Evolutionary conservation across 1,284 basidiomycete species (phyloP).

Genomic region (Meripilus lineatus): DNA sequence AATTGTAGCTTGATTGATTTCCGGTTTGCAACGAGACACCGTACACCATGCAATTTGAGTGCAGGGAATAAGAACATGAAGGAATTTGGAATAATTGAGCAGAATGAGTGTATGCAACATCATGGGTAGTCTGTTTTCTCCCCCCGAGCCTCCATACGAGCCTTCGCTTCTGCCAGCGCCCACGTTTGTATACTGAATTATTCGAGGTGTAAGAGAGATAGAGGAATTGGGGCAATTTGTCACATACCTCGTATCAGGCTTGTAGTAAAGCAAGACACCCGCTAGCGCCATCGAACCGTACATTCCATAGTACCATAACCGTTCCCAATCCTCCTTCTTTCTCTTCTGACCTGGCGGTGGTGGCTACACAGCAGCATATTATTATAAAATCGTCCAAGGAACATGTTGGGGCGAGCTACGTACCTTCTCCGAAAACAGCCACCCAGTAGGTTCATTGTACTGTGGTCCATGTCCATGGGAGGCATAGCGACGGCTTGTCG

Average conservation of each 20-base stretch:
- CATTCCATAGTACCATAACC: slow-evolving; percentile 86
- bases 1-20: not conserved
- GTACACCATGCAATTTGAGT: too few relatives aligned
- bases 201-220: too few relatives aligned
- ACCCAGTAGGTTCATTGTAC: slow-evolving; percentile 86
- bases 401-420: slow-evolving; percentile 15
- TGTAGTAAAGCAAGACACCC: slow-evolving; percentile 81
- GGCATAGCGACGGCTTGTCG: slow-evolving; percentile 41
- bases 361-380: slow-evolving; percentile 41
- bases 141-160: slow-evolving; percentile 83
- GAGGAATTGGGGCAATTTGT: too few relatives aligned
- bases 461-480: slow-evolving; percentile 72
- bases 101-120: not conserved
- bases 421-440: slow-evolving; percentile 88
- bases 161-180: slow-evolving; percentile 86
- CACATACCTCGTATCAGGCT: slow-evolving; percentile 90
- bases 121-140: slow-evolving; percentile 72
- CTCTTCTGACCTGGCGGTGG: slow-evolving; percentile 77
- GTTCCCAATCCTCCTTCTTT: slow-evolving; percentile 86
- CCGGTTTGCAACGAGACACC: too few relatives aligned
- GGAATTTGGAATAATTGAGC: not conserved
- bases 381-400: not conserved
- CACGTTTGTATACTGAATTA: slow-evolving; percentile 78
- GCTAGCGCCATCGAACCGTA: slow-evolving; percentile 84
- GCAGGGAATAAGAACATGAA: not conserved